Evolutionary conservation across 2,329 filamentous ascomycete species (phyloP).

Genomic region (Gremmenia infestans): DNA sequence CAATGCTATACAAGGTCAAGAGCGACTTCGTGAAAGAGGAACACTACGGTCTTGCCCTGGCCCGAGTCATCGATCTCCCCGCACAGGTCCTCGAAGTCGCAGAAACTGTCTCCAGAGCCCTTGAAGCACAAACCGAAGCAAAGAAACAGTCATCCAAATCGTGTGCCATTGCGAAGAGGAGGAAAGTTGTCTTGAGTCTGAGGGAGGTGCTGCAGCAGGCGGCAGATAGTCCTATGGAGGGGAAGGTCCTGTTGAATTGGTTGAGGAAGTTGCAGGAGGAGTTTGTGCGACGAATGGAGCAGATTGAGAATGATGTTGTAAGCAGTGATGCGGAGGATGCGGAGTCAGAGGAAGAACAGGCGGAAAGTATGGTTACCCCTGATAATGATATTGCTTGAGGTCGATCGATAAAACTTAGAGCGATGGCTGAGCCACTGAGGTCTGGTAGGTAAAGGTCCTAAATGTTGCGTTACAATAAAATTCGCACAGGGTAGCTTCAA

Average conservation of each 20-base stretch:
- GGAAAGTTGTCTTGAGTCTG: slow-evolving; percentile 69
- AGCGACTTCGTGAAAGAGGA: slow-evolving; percentile 65
- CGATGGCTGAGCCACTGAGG: not conserved
- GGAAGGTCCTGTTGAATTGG: slow-evolving; percentile 58
- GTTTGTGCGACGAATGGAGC: slow-evolving; percentile 66
- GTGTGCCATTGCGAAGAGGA: slow-evolving; percentile 54
- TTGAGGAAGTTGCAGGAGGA: slow-evolving; percentile 65
- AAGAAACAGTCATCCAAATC: slow-evolving; percentile 55
- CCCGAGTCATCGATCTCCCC: slow-evolving; percentile 70
- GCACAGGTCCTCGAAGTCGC: slow-evolving; percentile 62
- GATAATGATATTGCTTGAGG: not conserved
- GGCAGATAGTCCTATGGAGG: slow-evolving; percentile 58
- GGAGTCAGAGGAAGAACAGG: slow-evolving; percentile 4
- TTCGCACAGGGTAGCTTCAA: too few species aligned
- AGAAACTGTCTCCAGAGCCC: slow-evolving; percentile 55
- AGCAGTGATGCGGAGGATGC: slow-evolving; percentile 12
- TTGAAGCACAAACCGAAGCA: slow-evolving; percentile 54
- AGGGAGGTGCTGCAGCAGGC: slow-evolving; percentile 69
- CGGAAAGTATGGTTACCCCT: not conserved
- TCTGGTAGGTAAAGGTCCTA: not conserved
- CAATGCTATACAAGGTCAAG: slow-evolving; percentile 81
- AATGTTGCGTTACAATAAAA: not conserved
- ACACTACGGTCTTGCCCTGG: slow-evolving; percentile 81
- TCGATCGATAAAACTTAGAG: not conserved
- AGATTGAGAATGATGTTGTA: slow-evolving; percentile 43